Conservation (phyloP, 495 filamentous ascomycete species). For the Gamarada debralockiae region DNA sequence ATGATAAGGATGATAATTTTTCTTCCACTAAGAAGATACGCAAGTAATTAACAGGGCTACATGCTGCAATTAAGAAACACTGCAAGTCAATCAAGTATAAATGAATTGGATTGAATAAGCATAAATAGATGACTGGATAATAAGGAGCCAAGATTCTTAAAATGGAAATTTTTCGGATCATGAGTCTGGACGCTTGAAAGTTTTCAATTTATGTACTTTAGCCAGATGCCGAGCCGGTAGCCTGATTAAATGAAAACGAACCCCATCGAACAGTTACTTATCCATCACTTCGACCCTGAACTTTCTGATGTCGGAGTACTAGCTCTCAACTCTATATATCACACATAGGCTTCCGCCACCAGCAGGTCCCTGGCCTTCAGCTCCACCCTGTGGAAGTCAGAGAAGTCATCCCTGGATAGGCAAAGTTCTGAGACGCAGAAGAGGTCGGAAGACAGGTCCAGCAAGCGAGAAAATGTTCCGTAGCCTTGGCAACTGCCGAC, state of each 20-base stretch:
- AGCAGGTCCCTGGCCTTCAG: constrained; percentile 22
- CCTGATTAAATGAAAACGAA: constrained; percentile 17
- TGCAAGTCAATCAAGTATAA: constrained; percentile 15
- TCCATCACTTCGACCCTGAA: not conserved
- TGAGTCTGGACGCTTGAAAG: not conserved
- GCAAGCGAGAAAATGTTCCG: not conserved
- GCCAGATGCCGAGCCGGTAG: constrained; percentile 19
- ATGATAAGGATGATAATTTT: too few relatives aligned
- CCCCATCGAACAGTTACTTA: not conserved
- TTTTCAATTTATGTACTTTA: constrained; percentile 18
- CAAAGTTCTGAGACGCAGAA: not conserved
- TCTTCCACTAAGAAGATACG: too few relatives aligned
- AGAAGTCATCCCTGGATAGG: not conserved
- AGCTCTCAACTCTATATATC: constrained; percentile 11
- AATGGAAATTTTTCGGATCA: constrained; percentile 6
- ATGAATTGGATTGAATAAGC: constrained; percentile 15
- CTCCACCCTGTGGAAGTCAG: constrained; percentile 9
- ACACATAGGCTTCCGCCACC: constrained; percentile 21
- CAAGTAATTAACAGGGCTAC: too few relatives aligned
- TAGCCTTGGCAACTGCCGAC: not conserved
- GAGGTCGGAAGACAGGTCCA: not conserved
- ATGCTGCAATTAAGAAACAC: constrained; percentile 4
- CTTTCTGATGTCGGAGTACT: not conserved
- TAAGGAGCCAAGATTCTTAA: not conserved
- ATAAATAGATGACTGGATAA: constrained; percentile 9